Evolutionary conservation across 306 rosid species (phyloP), one percentile per base, ranked within the genome.

Genomic region (Lagenaria siceraria): DNA sequence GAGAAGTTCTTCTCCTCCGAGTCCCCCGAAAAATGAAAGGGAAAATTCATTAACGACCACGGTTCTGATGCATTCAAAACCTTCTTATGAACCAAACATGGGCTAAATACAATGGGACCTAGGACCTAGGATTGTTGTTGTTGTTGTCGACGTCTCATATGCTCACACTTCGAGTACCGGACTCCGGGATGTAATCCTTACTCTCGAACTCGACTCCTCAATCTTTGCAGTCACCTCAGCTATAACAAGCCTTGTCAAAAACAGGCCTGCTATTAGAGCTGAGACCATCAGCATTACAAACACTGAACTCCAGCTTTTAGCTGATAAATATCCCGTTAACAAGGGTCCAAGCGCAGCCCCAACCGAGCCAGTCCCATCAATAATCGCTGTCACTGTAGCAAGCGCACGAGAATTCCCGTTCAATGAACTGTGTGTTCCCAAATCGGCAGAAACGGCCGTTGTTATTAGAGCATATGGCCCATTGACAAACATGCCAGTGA

Each of bases 391-490:
- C 61, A 96, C 99, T 0, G 99, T 96, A 8, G 99, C 99, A 15
- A 96, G 83, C 60, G 99, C 99, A 43, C 99, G 84, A 0, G 99
- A 96, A 60, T 89, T 92, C 51, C 98, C 98, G 59, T 76, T 75
- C 84, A 96, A 52, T 5, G 99, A 96, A 71, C 90, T 89, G 43
- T 96, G 99, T 35, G 99, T 96, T 81, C 99, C 99, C 79, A 96
- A 90, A 83, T 96, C 99, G 4, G 99, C 92, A 2, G 99, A 96
- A 81, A 96, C 99, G 0, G 99, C 99, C 0, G 99, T 96, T 78
- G 99, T 96, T 79, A 96, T 96, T 14, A 96, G 97, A 68, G 99
- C 99, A 54, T 96, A 96, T 11, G 99, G 99, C 7, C 98, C 99
- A 1, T 96, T 96, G 46, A 96, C 98, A 72, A 96, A 89, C 98